Conservation (phyloP, 176 grass and related monocot species). For the Aegilops speltoides region DNA sequence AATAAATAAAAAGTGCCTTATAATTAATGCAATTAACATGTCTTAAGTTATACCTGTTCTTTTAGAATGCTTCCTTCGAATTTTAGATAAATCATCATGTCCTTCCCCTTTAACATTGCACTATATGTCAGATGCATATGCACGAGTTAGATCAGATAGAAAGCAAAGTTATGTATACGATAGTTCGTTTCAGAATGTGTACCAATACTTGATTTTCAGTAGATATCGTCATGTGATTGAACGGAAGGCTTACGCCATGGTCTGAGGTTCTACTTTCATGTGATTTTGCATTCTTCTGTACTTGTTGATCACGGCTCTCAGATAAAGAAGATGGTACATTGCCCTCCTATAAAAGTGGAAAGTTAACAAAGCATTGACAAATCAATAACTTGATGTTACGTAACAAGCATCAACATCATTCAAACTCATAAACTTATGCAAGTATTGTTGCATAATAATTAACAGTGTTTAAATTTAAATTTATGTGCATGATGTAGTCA, state of each 20-base stretch:
- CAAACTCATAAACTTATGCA: not conserved
- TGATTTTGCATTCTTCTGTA: not conserved
- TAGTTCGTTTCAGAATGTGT: not conserved
- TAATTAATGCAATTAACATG: not conserved
- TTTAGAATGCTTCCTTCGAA: slow-evolving; percentile 5
- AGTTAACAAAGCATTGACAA: not conserved
- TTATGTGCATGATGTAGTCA: not conserved
- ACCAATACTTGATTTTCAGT: slow-evolving; percentile 26
- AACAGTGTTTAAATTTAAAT: not conserved
- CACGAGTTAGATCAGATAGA: not conserved
- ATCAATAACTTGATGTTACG: slow-evolving; percentile 17
- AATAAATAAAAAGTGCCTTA: not conserved
- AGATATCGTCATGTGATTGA: slow-evolving; percentile 12
- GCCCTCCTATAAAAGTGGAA: slow-evolving; percentile 31
- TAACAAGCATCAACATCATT: not conserved
- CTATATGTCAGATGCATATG: slow-evolving; percentile 7
- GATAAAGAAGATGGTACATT: not conserved
- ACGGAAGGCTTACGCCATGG: slow-evolving; percentile 21
- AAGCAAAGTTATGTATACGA: not conserved
- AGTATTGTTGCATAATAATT: not conserved
- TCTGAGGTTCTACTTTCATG: slow-evolving; percentile 8
- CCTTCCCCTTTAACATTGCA: not conserved
- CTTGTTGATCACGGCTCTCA: slow-evolving; percentile 17
- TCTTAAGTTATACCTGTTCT: slow-evolving; percentile 26
- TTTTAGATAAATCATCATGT: not conserved